phyloP scores from a whole-genome alignment of 306 rosid species.

The Vicia faba region DNA sequence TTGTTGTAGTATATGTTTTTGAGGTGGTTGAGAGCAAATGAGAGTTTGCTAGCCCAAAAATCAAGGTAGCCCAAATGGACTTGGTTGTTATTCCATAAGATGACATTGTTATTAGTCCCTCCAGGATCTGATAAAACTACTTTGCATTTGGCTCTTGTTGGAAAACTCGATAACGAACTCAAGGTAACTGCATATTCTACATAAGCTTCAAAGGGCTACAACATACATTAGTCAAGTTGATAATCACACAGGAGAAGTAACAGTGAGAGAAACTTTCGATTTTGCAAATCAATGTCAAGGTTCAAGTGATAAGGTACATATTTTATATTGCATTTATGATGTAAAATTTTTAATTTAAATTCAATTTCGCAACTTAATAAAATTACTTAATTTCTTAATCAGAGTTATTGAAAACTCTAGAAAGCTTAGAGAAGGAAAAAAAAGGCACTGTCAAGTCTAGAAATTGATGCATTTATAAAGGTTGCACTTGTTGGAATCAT shows the following conservation, averaged over 20 bases:
- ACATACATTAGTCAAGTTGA: slow-evolving; percentile 90
- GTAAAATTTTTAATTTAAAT: not conserved
- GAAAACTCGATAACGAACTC: slow-evolving; percentile 67
- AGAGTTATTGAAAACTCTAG: slow-evolving; percentile 53
- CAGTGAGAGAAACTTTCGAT: slow-evolving; percentile 90
- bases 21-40: too few species aligned
- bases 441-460: slow-evolving; percentile 68
- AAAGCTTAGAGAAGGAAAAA: slow-evolving; percentile 59
- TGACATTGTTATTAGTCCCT: slow-evolving; percentile 88
- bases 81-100: slow-evolving; percentile 53
- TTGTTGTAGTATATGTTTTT: too few species aligned
- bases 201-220: slow-evolving; percentile 88
- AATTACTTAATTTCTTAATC: slow-evolving; percentile 13
- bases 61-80: too few species aligned
- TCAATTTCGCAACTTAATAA: slow-evolving; percentile 9
- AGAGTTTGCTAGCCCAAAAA: too few species aligned
- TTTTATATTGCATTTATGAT: not conserved
- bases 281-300: slow-evolving; percentile 95
- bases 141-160: slow-evolving; percentile 75
- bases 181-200: slow-evolving; percentile 59
- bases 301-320: slow-evolving; percentile 62
- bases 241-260: slow-evolving; percentile 76
- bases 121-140: slow-evolving; percentile 86
- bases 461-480: slow-evolving; percentile 91
- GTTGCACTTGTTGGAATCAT: slow-evolving; percentile 76